Percentiles rank a stretch among this genome's conserved stretches.
Evolutionary conservation across 176 grass and related monocot species (phyloP).

Genomic region (Guadua angustifolia): DNA sequence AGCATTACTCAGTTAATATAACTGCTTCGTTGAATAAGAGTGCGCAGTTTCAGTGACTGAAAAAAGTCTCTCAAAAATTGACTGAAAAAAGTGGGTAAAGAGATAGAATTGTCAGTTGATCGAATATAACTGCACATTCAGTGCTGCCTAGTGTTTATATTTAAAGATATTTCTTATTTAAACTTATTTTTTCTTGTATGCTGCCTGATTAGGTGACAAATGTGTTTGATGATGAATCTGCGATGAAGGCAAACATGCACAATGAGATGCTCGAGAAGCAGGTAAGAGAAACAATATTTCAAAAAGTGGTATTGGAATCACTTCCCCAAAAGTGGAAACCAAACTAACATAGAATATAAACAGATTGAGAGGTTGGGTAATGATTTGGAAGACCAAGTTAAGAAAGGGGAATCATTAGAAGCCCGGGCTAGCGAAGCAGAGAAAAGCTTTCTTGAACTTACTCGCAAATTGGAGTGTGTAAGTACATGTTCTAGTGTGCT

Average conservation of each 20-base stretch:
- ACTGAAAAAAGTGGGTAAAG: background rate
- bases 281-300: slow-evolving; percentile 22
- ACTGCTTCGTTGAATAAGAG: background rate
- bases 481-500: slow-evolving; percentile 15
- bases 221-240: slow-evolving; percentile 41
- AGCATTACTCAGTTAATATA: background rate
- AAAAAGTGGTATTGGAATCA: background rate
- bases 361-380: slow-evolving; percentile 59
- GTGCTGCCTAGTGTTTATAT: background rate
- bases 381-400: slow-evolving; percentile 56
- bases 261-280: slow-evolving; percentile 45
- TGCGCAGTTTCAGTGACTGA: too few relatives aligned
- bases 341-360: background rate
- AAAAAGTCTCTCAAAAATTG: too few relatives aligned
- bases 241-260: slow-evolving; percentile 43
- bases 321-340: background rate
- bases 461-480: slow-evolving; percentile 49
- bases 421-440: slow-evolving; percentile 45
- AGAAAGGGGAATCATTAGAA: slow-evolving; percentile 57
- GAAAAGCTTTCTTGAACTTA: slow-evolving; percentile 45
- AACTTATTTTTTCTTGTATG: background rate
- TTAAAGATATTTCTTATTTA: background rate
- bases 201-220: slow-evolving; percentile 31
- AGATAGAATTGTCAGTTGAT: background rate
- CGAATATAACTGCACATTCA: background rate